Base-by-base conservation (phyloP, 1,139 yeast genomes). In the Geotrichum cucujoidarum region DNA sequence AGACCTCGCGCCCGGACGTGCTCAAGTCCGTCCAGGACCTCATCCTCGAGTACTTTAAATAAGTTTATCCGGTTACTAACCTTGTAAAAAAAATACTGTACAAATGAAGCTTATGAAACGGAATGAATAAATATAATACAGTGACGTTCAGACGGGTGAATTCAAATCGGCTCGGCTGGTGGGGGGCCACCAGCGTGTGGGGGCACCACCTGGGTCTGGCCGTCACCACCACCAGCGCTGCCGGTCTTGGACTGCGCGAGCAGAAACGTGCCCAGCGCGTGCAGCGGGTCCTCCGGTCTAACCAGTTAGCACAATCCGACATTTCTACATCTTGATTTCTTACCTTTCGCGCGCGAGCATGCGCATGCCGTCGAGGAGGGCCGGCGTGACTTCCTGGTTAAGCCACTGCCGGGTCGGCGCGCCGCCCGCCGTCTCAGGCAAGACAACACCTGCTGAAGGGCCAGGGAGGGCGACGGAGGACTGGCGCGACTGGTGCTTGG, bases 321-420 rank as follows among this genome's bases (percentile, higher is more conserved):
- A 16, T n/a, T 4, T 24, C 11, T 25, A 35, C 14, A 14, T 31
- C 18, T 29, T n/a, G 17, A n/a, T 14, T 31, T 53, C 63, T 24
- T 48, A 64, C 67, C 76, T 73, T 37, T 70, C 74, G 13, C 66
- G 64, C 2, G 81, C 80, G 10, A 69, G 53, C 40, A 75, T 68
- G 54, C 83, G 72, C 71, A 90, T 74, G 1, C 95, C 95, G 31
- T 77, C 79, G 21, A 87, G 67, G 35, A 90, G 64, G 22, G 77
- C 77, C 17, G 76, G 77, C 0, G 95, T 84, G 36, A 90, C 74
- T 50, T 83, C 73, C 54, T 78, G 72, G 61, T 89, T 87, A 53
- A 90, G 71, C 73, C 89, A 90, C 57, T 75, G 78, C 56, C 97
- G 76, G 2, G 88, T 73, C 1, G 87, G 80, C 0, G 95, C 85